Evolutionary conservation across 805 yeast genomes (phyloP), one percentile per base, ranked within the genome.

Genomic region (Metschnikowia amazonensis): DNA sequence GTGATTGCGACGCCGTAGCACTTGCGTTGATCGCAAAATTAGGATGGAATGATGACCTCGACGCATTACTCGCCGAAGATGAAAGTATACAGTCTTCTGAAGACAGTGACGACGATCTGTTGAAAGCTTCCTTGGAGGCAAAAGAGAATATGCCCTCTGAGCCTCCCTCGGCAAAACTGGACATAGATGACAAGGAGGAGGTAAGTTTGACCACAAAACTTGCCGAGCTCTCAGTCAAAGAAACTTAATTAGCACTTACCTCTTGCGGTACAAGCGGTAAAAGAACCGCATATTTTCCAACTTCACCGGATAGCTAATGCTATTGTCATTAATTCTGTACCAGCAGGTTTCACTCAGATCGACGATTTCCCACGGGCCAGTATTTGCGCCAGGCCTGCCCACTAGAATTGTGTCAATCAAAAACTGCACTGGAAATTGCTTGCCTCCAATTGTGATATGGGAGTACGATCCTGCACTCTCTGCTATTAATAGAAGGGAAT

Each of bases 401-500:
- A 81, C 70, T 28, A 89, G 65, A 1, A 87, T 72, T 30, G 84
- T 86, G 58, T 89, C 95, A 9, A 89, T 70, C 32, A 89, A 69
- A 56, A 84, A 87, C 52, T 87, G 89, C 3, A 89, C 82, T 0
- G 96, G 96, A 67, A 89, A 89, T 52, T 70, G 77, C 60, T 84
- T 88, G 25, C 79, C 63, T 3, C 96, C 96, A 35, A 89, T 75
- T 2, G 80, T 74, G 31, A 89, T 85, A 55, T 87, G 83, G 1
- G 95, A 86, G 63, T 82, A 89, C 8, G 95, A 85, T 0, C 97
- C 96, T 0, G 97, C 97, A 65, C 94, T 84, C 58, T 89, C 97
- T 1, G 87, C 79, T 20, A 89, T 79, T 36, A 89, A 68, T 29
- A 89, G 63, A 24, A 76, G 62, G 13, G 87, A 65, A 0, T 90